These are phyloP conservation scores for Scedosporium apiospermum DNA, from an alignment of 2,329 filamentous ascomycete species.

Conservation along the genomic window DNA sequence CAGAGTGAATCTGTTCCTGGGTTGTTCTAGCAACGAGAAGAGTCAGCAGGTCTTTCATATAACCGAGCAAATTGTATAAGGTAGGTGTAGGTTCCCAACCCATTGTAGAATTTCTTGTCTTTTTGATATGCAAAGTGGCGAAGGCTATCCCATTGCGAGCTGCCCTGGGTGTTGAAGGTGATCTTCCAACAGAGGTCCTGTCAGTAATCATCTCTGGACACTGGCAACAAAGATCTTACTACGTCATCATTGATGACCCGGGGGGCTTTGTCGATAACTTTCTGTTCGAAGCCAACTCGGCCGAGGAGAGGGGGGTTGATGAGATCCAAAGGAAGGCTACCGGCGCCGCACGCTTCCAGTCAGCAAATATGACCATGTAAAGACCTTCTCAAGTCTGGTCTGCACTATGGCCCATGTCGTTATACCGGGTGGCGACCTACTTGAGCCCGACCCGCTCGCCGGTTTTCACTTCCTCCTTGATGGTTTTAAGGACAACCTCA, in stretches of 20 bases:
- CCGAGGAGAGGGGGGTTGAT: slow-evolving; percentile 11
- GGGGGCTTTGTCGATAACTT: slow-evolving; percentile 10
- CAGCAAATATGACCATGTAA: not conserved
- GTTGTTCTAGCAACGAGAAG: not conserved
- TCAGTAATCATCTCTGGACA: not conserved
- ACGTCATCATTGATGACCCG: slow-evolving; percentile 12
- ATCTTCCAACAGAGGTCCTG: not conserved
- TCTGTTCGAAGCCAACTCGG: slow-evolving; percentile 10
- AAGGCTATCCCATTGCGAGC: slow-evolving; percentile 22
- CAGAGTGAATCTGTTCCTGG: slow-evolving; percentile 3
- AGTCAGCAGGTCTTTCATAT: too few species aligned
- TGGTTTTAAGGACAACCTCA: slow-evolving; percentile 8
- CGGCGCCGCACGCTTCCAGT: not conserved
- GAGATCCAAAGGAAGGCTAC: slow-evolving; percentile 10
- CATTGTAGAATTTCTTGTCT: slow-evolving; percentile 23
- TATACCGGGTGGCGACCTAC: slow-evolving; percentile 4
- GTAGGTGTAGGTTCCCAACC: slow-evolving; percentile 6
- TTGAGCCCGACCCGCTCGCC: slow-evolving; percentile 11
- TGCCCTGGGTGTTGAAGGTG: slow-evolving; percentile 12
- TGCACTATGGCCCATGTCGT: not conserved
- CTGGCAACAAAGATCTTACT: slow-evolving; percentile 1
- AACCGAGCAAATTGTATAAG: not conserved
- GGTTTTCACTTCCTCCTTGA: slow-evolving; percentile 9
- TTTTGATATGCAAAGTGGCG: slow-evolving; percentile 27
- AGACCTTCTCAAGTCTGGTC: too few species aligned